Conservation (phyloP, 257 asterid species). For the Nicotiana tomentosiformis region DNA sequence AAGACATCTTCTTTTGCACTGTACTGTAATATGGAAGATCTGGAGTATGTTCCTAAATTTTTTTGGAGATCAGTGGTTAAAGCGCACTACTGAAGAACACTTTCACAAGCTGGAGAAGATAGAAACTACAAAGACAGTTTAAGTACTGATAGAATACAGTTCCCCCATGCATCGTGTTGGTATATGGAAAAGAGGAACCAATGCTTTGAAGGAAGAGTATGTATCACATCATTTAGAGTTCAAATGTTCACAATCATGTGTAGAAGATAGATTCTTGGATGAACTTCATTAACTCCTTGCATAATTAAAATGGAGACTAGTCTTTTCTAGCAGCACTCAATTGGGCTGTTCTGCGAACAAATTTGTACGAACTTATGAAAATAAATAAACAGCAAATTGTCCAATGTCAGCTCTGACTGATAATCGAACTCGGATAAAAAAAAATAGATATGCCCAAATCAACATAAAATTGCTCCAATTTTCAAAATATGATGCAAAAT, state of each 20-base stretch:
- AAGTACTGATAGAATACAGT: background rate
- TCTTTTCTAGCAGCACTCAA: background rate
- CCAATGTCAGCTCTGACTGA: background rate
- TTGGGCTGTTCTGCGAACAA: background rate
- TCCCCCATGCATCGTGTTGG: background rate
- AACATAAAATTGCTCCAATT: background rate
- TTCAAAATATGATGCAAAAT: background rate
- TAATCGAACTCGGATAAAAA: background rate
- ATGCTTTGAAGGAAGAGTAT: background rate
- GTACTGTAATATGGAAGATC: background rate
- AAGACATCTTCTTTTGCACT: constrained; percentile 2
- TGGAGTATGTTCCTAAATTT: background rate
- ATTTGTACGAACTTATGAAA: background rate
- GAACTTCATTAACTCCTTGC: background rate
- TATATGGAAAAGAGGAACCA: background rate
- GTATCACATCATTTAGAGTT: background rate
- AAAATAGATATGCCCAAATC: background rate
- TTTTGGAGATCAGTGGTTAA: background rate
- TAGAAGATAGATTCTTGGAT: background rate
- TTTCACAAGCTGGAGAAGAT: background rate
- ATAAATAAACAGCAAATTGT: background rate
- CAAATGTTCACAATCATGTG: background rate
- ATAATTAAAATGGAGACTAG: background rate
- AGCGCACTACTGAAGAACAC: background rate
- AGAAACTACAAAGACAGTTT: background rate